Percentiles rank a stretch among this genome's conserved stretches.
Conservation (phyloP, 768 basidiomycete genomes). For the Clathrus columnatus region DNA sequence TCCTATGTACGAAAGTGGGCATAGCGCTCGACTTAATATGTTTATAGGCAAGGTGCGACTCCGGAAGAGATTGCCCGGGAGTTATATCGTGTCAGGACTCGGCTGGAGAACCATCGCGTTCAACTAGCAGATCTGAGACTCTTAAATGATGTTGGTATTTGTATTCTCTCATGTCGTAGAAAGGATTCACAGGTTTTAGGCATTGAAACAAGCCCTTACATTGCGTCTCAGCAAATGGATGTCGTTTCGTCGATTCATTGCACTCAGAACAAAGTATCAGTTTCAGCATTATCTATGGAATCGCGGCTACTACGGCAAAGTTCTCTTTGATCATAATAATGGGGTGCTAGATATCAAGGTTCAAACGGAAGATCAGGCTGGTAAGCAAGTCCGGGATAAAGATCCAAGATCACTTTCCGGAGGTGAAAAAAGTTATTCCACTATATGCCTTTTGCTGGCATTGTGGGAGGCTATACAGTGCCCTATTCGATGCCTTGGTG, state of each 20-base stretch:
- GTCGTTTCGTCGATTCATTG: constrained; percentile 80
- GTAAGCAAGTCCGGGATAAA: constrained; percentile 61
- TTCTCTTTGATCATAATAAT: constrained; percentile 71
- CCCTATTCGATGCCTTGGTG: constrained; percentile 86
- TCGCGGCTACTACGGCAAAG: constrained; percentile 85
- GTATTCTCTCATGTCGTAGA: background rate
- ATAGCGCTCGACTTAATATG: constrained; percentile 10
- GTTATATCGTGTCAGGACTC: constrained; percentile 54
- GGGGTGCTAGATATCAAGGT: constrained; percentile 61
- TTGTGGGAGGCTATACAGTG: constrained; percentile 95
- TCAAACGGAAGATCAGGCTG: constrained; percentile 72
- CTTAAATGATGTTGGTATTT: constrained; percentile 53
- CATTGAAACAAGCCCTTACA: constrained; percentile 55
- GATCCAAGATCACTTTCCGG: constrained; percentile 83
- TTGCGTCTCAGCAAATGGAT: constrained; percentile 70
- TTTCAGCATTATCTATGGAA: constrained; percentile 77
- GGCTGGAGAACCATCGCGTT: constrained; percentile 47
- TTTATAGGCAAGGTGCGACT: constrained; percentile 57
- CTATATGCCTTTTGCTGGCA: constrained; percentile 86
- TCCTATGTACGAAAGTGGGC: background rate
- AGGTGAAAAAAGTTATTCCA: constrained; percentile 95
- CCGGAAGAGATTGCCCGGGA: constrained; percentile 71
- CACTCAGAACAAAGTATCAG: constrained; percentile 75
- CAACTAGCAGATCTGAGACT: constrained; percentile 55
- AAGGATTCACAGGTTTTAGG: constrained; percentile 30